A percentile compares a stretch with the other conserved stretches of the same genome.
These are phyloP conservation scores for Penicillium paneum DNA, from an alignment of 2,329 filamentous ascomycete species.

Conservation along the genomic window DNA sequence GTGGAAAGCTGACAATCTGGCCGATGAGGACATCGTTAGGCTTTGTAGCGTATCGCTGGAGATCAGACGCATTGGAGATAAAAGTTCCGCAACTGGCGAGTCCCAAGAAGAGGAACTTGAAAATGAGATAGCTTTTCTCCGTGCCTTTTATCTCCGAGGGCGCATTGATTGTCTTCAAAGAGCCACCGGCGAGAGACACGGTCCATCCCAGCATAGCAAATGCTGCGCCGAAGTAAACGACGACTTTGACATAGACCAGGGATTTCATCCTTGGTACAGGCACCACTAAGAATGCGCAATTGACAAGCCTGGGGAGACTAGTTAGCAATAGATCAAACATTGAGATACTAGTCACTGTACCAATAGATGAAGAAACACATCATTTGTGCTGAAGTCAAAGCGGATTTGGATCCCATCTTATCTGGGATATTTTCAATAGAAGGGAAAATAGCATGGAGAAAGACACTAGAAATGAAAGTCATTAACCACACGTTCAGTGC, in stretches of 20 bases:
- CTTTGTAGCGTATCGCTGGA: constrained; percentile 44
- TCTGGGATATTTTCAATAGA: constrained; percentile 41
- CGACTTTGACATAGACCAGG: constrained; percentile 37
- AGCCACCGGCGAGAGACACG: constrained; percentile 32
- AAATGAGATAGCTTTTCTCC: constrained; percentile 38
- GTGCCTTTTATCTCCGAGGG: constrained; percentile 32
- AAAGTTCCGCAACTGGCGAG: constrained; percentile 22
- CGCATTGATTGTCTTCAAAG: constrained; percentile 23
- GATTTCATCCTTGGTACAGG: constrained; percentile 39
- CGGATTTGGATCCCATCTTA: constrained; percentile 41
- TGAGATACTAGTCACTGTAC: constrained; percentile 9
- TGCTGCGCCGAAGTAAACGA: constrained; percentile 39
- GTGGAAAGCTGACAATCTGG: constrained; percentile 43
- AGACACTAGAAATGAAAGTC: constrained; percentile 23
- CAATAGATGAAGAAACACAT: constrained; percentile 45
- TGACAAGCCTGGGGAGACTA: constrained; percentile 26
- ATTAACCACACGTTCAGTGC: not conserved
- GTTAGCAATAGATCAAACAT: not conserved
- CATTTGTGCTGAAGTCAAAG: constrained; percentile 43
- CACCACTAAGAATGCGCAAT: constrained; percentile 40
- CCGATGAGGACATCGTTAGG: constrained; percentile 43
- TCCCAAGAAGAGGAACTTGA: constrained; percentile 39
- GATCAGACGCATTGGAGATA: constrained; percentile 43
- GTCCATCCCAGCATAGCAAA: constrained; percentile 44
- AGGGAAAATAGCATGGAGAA: constrained; percentile 46